These are phyloP conservation scores for Podospora conica DNA, from an alignment of 495 filamentous ascomycete species.

Conservation along the genomic window DNA sequence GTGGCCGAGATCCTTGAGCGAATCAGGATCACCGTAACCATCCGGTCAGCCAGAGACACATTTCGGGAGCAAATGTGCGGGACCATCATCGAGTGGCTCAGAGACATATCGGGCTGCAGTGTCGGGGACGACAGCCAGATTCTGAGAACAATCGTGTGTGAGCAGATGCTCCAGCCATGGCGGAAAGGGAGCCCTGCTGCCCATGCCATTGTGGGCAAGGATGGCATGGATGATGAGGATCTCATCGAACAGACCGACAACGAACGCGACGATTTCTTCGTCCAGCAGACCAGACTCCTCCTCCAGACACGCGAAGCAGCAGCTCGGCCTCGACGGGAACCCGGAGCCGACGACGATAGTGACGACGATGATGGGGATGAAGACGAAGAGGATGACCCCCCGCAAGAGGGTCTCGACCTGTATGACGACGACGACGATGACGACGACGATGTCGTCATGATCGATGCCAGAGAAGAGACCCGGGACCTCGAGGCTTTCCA, in stretches of 20 bases:
- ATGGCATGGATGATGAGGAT: constrained; percentile 88
- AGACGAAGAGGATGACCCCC: constrained; percentile 33
- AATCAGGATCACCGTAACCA: constrained; percentile 93
- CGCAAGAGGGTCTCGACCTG: constrained; percentile 35
- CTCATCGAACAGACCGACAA: constrained; percentile 31
- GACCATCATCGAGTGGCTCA: constrained; percentile 95
- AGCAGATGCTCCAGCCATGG: constrained; percentile 86
- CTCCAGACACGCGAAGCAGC: constrained; percentile 39
- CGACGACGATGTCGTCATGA: constrained; percentile 48
- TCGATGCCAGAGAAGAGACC: constrained; percentile 40
- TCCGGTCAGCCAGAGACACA: constrained; percentile 86
- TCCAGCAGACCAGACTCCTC: constrained; percentile 28
- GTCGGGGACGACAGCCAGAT: constrained; percentile 75
- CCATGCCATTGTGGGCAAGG: constrained; percentile 75
- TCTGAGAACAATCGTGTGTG: constrained; percentile 73
- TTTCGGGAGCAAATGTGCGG: constrained; percentile 98
- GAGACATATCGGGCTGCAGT: constrained; percentile 85
- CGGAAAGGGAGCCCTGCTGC: constrained; percentile 75
- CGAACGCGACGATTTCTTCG: constrained; percentile 23
- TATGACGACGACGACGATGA: constrained; percentile 47
- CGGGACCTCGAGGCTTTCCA: constrained; percentile 58
- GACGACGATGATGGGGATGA: constrained; percentile 71
- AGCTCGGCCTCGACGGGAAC: constrained; percentile 35
- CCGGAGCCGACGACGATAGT: constrained; percentile 49
- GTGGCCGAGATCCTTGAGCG: constrained; percentile 83